Base-by-base conservation (phyloP, 306 rosid species). In the Senna siamea region DNA sequence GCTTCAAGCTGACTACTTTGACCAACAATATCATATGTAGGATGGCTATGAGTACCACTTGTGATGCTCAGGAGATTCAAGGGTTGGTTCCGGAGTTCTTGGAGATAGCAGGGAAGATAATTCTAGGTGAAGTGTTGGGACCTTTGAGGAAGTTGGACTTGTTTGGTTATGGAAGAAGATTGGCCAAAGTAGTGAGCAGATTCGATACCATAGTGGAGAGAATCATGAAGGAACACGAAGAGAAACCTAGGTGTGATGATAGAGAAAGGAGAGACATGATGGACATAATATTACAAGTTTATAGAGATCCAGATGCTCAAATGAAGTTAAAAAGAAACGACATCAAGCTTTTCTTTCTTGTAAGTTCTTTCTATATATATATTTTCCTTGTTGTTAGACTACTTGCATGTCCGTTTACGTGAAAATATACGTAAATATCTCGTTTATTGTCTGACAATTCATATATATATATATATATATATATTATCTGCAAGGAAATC, bases 151-250 rank as follows among this genome's bases (percentile, higher is more conserved):
- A 56, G 0, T 59, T 82, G 9, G 89, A 78, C 11, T 85, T 82
- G 76, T 83, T 76, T 32, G 74, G 86, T 5, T 69, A 18, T 64
- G 69, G 83, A 14, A 80, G 69, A 73, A 79, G 53, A 76, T 71
- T 81, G 51, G 41, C 19, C 17, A 38, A 15, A 14, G 52, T 56
- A 12, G 28, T 69, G 70, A 26, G 28, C 2, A 66, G 63, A 52
- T 85, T 18, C 53, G 89, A 85, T n/a, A 13, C 17, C 1, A 66
- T 85, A 28, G 18, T 85, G 11, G 89, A 78, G 50, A 77, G 11
- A 46, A 75, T 80, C 2, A 61, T 82, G 26, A 72, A 74, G 51
- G 79, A 83, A 37, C 89, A 61, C 43, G 79, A 80, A 77, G 83
- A 83, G 51, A 62, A 60, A 10, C 78, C 76, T 26, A 3, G 30